A percentile compares a stretch with the other conserved stretches of the same genome.
Evolutionary conservation across 202 grass and related monocot species (phyloP).

Genomic region (Hordeum pubiflorum): DNA sequence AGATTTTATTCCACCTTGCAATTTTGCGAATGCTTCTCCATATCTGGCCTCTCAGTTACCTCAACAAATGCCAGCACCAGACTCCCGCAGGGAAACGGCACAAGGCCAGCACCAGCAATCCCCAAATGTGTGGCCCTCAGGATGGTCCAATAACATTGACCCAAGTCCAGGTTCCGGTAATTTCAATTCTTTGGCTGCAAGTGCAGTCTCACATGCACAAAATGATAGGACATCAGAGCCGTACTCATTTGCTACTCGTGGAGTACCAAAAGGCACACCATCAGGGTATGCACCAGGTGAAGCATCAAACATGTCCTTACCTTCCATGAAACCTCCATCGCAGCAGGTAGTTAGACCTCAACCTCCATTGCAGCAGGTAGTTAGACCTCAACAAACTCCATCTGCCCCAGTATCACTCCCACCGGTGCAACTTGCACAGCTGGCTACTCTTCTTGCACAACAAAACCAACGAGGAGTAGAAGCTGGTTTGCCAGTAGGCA

Average conservation of each 20-base stretch:
- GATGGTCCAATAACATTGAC: conserved; percentile 30
- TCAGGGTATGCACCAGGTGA: conserved; percentile 34
- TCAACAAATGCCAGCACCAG: conserved; percentile 24
- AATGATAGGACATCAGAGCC: conserved; percentile 23
- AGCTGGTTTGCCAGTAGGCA: conserved; percentile 23
- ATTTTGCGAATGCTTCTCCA: conserved; percentile 29
- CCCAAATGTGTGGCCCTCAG: conserved; percentile 21
- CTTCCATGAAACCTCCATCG: conserved; percentile 17
- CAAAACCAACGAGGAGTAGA: conserved; percentile 50
- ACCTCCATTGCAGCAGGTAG: conserved; percentile 26
- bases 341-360: conserved; percentile 34
- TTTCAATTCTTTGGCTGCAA: conserved; percentile 22
- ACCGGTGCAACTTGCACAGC: conserved; percentile 52
- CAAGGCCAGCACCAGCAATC: conserved; percentile 30
- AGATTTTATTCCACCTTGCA: conserved; percentile 29
- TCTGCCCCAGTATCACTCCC: conserved; percentile 44
- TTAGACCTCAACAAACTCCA: conserved; percentile 34
- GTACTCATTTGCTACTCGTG: conserved; percentile 14
- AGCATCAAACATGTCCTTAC: conserved; percentile 30
- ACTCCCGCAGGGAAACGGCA: conserved; percentile 19
- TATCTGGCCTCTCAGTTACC: conserved; percentile 29
- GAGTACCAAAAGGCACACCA: conserved; percentile 23
- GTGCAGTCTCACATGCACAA: conserved; percentile 16
- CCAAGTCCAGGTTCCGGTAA: conserved; percentile 27
- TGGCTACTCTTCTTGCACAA: conserved; percentile 46